A percentile compares a stretch with the other conserved stretches of the same genome.
These are phyloP conservation scores for Tricholoma hemisulphureum DNA, from an alignment of 768 basidiomycete species.

Conservation along the genomic window DNA sequence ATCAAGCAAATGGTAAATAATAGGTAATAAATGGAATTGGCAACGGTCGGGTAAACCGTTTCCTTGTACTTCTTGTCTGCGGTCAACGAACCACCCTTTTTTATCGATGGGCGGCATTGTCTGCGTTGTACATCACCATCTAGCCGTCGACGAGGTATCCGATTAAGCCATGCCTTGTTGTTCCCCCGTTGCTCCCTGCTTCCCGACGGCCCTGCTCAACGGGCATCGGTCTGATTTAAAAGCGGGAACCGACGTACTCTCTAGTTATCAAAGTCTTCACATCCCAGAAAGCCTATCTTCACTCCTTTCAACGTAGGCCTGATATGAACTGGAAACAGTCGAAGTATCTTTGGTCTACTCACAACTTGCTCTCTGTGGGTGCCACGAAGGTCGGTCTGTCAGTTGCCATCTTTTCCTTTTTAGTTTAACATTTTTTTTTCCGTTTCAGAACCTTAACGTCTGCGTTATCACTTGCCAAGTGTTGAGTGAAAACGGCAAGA, in stretches of 20 bases:
- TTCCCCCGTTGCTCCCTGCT: neutral
- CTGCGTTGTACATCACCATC: neutral
- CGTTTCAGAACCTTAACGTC: neutral
- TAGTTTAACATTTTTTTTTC: neutral
- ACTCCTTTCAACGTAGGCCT: neutral
- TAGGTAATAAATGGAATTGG: too few species aligned
- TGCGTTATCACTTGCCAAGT: neutral
- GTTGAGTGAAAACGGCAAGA: neutral
- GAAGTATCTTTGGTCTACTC: neutral
- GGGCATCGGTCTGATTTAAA: neutral
- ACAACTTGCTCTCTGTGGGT: neutral
- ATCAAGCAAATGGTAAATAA: neutral
- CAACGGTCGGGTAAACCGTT: neutral
- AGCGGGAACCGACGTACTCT: neutral
- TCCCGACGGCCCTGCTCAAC: neutral
- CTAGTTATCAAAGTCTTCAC: neutral
- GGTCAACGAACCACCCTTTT: neutral
- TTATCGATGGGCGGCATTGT: conserved; percentile 1
- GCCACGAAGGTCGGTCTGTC: neutral
- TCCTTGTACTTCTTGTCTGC: neutral
- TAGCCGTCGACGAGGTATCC: neutral
- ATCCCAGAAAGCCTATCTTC: neutral
- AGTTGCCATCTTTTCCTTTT: too few species aligned
- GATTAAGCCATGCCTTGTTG: neutral
- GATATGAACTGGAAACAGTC: neutral